A percentile compares a stretch with the other conserved stretches of the same genome.
phyloP scores from a whole-genome alignment of 192 early-diverging fungal species.

The Entomortierella parvispora region DNA sequence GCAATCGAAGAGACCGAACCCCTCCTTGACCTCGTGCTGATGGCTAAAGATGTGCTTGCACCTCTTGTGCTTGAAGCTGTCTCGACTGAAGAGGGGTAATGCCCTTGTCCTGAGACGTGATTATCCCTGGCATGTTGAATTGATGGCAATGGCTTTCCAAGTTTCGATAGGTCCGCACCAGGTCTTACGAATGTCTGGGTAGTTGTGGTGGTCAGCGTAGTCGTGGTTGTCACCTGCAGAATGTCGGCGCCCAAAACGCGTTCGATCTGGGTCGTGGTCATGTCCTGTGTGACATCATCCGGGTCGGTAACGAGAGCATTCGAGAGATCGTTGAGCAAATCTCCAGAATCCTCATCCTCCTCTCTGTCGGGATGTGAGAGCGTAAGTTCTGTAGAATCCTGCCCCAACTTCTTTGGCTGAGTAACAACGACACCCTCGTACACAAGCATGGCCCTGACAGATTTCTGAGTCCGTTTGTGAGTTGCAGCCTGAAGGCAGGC shows the following conservation, averaged over 20 bases:
- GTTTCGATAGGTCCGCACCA: conserved; percentile 42
- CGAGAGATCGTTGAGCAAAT: conserved; percentile 39
- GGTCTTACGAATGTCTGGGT: conserved; percentile 46
- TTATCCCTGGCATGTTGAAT: conserved; percentile 19
- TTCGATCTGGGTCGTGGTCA: conserved; percentile 49
- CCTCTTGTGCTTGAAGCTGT: conserved; percentile 24
- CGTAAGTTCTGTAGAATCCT: conserved; percentile 39
- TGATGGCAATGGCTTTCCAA: conserved; percentile 36
- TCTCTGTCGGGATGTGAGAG: conserved; percentile 36
- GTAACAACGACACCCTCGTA: conserved; percentile 73
- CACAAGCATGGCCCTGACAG: conserved; percentile 55
- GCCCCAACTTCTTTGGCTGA: conserved; percentile 44
- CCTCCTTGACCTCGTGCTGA: conserved; percentile 37
- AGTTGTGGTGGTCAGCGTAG: conserved; percentile 38
- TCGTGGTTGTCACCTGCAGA: conserved; percentile 48
- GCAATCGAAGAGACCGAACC: conserved; percentile 50
- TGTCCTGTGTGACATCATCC: conserved; percentile 47
- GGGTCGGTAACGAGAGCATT: conserved; percentile 41
- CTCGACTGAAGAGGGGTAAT: conserved; percentile 24
- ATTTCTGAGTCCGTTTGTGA: conserved; percentile 62
- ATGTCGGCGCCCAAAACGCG: conserved; percentile 42
- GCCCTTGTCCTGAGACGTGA: conserved; percentile 5
- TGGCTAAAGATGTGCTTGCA: conserved; percentile 29
- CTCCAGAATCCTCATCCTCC: conserved; percentile 46
- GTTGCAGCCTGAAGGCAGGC: conserved; percentile 87